Percentiles rank a stretch among this genome's conserved stretches.
phyloP scores from a whole-genome alignment of 129 eudicot species.

The Lonicera japonica region DNA sequence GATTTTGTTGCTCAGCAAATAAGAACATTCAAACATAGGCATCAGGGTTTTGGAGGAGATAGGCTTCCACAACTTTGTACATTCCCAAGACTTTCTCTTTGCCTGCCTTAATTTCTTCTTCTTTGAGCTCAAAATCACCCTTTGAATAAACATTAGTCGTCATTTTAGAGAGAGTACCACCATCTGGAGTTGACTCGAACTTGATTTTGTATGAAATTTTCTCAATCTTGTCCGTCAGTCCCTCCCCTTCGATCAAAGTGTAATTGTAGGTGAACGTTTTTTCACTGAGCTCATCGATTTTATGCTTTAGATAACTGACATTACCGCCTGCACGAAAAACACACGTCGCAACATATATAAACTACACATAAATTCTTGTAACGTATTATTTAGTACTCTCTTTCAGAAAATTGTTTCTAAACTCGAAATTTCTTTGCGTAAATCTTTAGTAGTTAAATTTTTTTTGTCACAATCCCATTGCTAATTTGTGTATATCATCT shows the following conservation, averaged over 20 bases:
- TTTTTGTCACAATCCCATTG: background rate
- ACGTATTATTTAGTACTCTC: too few species aligned
- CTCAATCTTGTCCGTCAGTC: constrained; percentile 28
- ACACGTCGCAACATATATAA: background rate
- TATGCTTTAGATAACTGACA: constrained; percentile 15
- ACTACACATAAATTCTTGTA: too few species aligned
- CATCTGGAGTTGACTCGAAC: constrained; percentile 20
- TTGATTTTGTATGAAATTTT: constrained; percentile 25
- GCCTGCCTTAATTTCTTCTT: constrained; percentile 28
- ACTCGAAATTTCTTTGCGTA: background rate
- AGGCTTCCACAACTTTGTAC: constrained; percentile 41
- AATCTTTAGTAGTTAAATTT: background rate
- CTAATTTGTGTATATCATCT: background rate
- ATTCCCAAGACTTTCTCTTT: constrained; percentile 32
- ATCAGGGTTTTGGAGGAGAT: constrained; percentile 33
- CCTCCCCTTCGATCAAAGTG: constrained; percentile 31
- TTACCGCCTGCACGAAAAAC: constrained; percentile 4
- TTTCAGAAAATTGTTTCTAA: too few species aligned
- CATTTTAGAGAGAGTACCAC: constrained; percentile 31
- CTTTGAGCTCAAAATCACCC: constrained; percentile 27
- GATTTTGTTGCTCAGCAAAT: background rate
- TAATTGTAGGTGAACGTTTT: constrained; percentile 29
- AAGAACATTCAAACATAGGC: constrained; percentile 17
- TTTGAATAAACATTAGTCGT: constrained; percentile 16
- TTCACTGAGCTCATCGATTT: constrained; percentile 22